Conservation (phyloP, 805 yeast genomes). For the Saccharomycopsis capsularis region DNA sequence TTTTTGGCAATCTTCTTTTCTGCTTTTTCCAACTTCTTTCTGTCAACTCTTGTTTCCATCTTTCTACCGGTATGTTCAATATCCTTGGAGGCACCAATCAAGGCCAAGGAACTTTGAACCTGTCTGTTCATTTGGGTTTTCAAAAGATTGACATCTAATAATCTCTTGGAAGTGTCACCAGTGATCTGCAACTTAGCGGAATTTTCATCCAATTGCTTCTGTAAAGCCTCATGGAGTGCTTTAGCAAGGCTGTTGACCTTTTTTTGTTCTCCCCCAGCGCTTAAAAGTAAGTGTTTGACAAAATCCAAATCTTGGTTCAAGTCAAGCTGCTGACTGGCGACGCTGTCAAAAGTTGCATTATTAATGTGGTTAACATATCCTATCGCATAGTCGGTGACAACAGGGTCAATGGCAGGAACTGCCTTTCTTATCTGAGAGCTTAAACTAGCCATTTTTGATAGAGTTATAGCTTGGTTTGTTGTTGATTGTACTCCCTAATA, state of each 20-base stretch:
- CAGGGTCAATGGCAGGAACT: slow-evolving; percentile 76
- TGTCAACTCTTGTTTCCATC: slow-evolving; percentile 91
- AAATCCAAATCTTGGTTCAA: slow-evolving; percentile 62
- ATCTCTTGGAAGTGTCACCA: slow-evolving; percentile 83
- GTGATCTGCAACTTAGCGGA: slow-evolving; percentile 69
- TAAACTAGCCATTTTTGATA: background rate
- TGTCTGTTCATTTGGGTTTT: slow-evolving; percentile 57
- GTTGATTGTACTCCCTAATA: no score
- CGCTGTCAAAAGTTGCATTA: slow-evolving; percentile 72
- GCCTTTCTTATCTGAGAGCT: slow-evolving; percentile 68
- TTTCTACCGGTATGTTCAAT: slow-evolving; percentile 88
- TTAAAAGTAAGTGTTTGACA: slow-evolving; percentile 53
- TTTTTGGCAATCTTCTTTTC: slow-evolving; percentile 96
- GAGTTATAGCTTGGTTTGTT: no score
- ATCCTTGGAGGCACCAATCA: slow-evolving; percentile 72
- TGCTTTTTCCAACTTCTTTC: slow-evolving; percentile 93
- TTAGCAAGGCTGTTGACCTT: slow-evolving; percentile 46
- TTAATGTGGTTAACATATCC: slow-evolving; percentile 85
- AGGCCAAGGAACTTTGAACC: slow-evolving; percentile 65
- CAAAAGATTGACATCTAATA: slow-evolving; percentile 70
- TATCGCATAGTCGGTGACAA: slow-evolving; percentile 80
- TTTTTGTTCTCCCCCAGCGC: slow-evolving; percentile 73
- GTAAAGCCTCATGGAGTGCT: slow-evolving; percentile 42
- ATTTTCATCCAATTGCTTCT: slow-evolving; percentile 52
- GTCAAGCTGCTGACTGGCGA: slow-evolving; percentile 65